These are phyloP conservation scores for Lobosporangium transversale DNA, from an alignment of 192 early-diverging fungal genomes.

Conservation along the genomic window DNA sequence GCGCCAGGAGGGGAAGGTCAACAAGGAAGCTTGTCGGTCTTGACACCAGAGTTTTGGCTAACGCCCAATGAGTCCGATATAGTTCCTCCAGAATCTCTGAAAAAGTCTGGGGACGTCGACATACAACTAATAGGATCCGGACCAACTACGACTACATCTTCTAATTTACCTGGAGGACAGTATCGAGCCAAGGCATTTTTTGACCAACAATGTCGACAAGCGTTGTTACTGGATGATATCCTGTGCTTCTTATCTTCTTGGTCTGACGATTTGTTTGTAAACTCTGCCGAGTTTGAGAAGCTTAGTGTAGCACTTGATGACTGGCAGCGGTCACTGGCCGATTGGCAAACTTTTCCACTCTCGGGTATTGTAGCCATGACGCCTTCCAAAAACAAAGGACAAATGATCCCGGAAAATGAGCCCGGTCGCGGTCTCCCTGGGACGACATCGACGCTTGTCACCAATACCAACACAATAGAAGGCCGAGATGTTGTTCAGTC, in stretches of 20 bases:
- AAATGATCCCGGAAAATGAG: background rate
- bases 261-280: slow-evolving; percentile 47
- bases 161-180: slow-evolving; percentile 28
- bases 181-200: slow-evolving; percentile 32
- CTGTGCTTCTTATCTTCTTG: slow-evolving; percentile 41
- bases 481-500: slow-evolving; percentile 45
- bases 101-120: background rate
- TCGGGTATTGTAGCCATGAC: slow-evolving; percentile 15
- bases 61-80: background rate
- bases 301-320: slow-evolving; percentile 34
- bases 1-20: background rate
- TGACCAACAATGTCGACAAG: slow-evolving; percentile 50
- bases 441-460: background rate
- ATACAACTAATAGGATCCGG: slow-evolving; percentile 12
- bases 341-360: slow-evolving; percentile 47
- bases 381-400: background rate
- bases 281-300: slow-evolving; percentile 45
- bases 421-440: background rate
- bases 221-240: slow-evolving; percentile 38
- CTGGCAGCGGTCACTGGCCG: slow-evolving; percentile 35
- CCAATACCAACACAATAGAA: slow-evolving; percentile 18
- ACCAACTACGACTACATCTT: background rate
- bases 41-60: slow-evolving; percentile 23
- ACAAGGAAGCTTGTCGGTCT: background rate
- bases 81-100: background rate